Percentiles rank a stretch among this genome's conserved stretches.
These are phyloP conservation scores for Saturnispora saitoi DNA, from an alignment of 805 yeast genomes.

Conservation along the genomic window DNA sequence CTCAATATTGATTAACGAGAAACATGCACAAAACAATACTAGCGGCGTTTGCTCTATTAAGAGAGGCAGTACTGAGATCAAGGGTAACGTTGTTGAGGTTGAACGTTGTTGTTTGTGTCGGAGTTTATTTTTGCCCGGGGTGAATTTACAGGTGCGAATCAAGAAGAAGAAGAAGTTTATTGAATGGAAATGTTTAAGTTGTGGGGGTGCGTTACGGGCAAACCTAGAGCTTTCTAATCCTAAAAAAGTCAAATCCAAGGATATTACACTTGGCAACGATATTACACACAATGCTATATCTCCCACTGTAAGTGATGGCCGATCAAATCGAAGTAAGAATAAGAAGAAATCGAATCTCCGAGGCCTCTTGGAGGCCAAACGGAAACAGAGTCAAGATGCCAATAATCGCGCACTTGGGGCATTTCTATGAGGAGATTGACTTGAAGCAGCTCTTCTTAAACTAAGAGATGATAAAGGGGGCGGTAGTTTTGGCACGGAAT, in stretches of 20 bases:
- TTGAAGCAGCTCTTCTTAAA: no score
- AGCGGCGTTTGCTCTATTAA: not conserved
- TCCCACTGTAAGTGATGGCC: not conserved
- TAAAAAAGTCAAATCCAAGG: not conserved
- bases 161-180: slow-evolving; percentile 4
- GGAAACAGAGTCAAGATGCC: not conserved
- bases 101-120: slow-evolving; percentile 9
- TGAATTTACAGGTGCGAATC: slow-evolving; percentile 13
- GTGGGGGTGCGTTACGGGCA: slow-evolving; percentile 6
- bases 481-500: not conserved
- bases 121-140: slow-evolving; percentile 12
- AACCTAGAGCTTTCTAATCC: not conserved
- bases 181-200: slow-evolving; percentile 4
- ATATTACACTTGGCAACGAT: no score
- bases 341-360: not conserved
- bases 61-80: not conserved
- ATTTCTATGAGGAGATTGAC: not conserved
- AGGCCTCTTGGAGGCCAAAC: slow-evolving; percentile 4
- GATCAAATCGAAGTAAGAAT: not conserved
- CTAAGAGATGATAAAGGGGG: slow-evolving; percentile 14
- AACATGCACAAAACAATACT: not conserved
- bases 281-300: no score
- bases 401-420: slow-evolving; percentile 7
- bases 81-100: slow-evolving; percentile 1
- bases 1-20: not conserved